Percentiles rank a stretch among this genome's conserved stretches.
Evolutionary conservation across 192 early-diverging fungal species (phyloP).

Genomic region (Linnemannia zychae): DNA sequence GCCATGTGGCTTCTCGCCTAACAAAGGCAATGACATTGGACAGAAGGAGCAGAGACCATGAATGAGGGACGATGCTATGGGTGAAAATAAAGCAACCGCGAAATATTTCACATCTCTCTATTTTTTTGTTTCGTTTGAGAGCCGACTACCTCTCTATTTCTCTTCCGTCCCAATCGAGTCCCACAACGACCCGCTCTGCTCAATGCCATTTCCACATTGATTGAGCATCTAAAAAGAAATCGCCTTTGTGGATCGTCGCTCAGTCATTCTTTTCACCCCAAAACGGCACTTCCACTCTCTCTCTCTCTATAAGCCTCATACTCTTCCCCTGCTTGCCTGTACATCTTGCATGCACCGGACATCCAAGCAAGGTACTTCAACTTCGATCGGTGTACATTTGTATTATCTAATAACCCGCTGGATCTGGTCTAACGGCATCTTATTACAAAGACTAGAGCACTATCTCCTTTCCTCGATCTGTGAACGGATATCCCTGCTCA

Average conservation of each 20-base stretch:
- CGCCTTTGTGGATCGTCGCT: not conserved
- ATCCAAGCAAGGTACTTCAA: not conserved
- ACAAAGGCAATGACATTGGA: not conserved
- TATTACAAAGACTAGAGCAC: conserved; percentile 1
- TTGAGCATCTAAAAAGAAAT: not conserved
- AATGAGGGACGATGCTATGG: not conserved
- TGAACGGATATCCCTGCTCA: not conserved
- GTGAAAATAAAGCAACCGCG: not conserved
- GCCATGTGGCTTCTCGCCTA: conserved; percentile 7
- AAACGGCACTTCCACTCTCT: not conserved
- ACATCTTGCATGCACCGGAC: not conserved
- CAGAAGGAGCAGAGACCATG: not conserved
- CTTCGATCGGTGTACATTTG: not conserved
- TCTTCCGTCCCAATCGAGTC: not conserved
- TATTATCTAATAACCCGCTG: not conserved
- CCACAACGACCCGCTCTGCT: not conserved
- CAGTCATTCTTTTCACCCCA: not conserved
- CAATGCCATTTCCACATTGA: not conserved
- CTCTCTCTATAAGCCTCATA: not conserved
- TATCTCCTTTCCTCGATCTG: not conserved
- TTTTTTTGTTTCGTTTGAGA: conserved; percentile 6
- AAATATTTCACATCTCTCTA: conserved; percentile 6
- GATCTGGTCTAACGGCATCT: not conserved
- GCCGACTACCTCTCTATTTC: not conserved
- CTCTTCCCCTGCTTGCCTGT: not conserved